Conservation (phyloP, 345 rosid genomes). For the Rhodamnia rubescens region DNA sequence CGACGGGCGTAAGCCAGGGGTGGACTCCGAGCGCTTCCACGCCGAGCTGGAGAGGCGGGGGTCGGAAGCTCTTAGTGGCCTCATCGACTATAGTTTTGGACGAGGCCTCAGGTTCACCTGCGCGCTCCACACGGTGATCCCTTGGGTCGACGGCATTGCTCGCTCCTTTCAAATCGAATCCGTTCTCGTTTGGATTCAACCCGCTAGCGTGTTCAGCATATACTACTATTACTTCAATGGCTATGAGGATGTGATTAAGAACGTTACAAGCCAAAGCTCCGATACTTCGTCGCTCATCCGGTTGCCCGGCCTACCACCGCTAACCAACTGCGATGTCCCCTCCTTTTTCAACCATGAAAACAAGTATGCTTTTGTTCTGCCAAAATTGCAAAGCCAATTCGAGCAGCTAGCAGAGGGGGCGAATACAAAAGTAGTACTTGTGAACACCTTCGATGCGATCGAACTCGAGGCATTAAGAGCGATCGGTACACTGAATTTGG, state of each 20-base stretch:
- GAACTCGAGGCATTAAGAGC: not conserved
- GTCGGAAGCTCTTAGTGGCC: slow-evolving; percentile 3
- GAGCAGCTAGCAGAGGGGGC: not conserved
- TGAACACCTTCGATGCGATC: slow-evolving; percentile 2
- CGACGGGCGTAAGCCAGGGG: slow-evolving; percentile 19
- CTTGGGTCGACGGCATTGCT: slow-evolving; percentile 42
- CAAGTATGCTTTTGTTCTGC: not conserved
- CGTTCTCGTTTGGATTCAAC: slow-evolving; percentile 48
- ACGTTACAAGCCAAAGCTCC: not conserved
- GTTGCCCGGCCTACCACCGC: slow-evolving; percentile 35
- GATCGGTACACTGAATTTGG: not conserved
- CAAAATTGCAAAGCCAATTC: not conserved
- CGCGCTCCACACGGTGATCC: slow-evolving; percentile 7
- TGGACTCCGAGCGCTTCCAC: slow-evolving; percentile 1
- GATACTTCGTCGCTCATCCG: not conserved
- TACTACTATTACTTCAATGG: slow-evolving; percentile 47
- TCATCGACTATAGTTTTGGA: not conserved
- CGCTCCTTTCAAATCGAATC: slow-evolving; percentile 23
- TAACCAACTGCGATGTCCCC: slow-evolving; percentile 31
- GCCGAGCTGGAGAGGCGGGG: not conserved
- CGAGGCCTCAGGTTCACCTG: not conserved
- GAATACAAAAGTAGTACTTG: not conserved
- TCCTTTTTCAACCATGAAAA: slow-evolving; percentile 25
- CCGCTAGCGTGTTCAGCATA: slow-evolving; percentile 45
- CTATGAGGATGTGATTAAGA: slow-evolving; percentile 12